A percentile compares a stretch with the other conserved stretches of the same genome.
Evolutionary conservation across 768 basidiomycete species (phyloP).

Genomic region (Sporobolomyces pararoseus): DNA sequence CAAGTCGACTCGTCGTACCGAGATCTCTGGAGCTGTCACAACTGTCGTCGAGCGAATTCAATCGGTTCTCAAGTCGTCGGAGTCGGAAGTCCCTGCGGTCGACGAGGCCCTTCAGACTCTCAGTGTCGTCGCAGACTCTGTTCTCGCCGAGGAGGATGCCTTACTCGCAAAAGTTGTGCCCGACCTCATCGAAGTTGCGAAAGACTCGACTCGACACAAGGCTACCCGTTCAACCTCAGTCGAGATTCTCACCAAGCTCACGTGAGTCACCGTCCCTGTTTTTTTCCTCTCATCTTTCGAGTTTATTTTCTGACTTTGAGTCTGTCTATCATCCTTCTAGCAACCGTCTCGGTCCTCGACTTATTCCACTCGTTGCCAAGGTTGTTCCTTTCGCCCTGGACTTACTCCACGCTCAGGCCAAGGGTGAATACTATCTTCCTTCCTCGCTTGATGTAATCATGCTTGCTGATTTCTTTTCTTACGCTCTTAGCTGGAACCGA

Average conservation of each 20-base stretch:
- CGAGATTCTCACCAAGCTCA: conserved; percentile 59
- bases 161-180: conserved; percentile 62
- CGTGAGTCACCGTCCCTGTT: conserved; percentile 54
- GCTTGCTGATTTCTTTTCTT: not conserved
- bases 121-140: conserved; percentile 59
- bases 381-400: conserved; percentile 57
- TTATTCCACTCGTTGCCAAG: conserved; percentile 77
- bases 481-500: conserved; percentile 4
- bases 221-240: conserved; percentile 53
- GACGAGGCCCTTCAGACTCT: conserved; percentile 51
- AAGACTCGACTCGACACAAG: conserved; percentile 42
- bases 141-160: conserved; percentile 64
- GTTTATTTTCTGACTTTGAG: not conserved
- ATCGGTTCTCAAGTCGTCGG: not conserved
- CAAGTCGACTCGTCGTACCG: conserved; percentile 57
- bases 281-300: not conserved
- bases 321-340: conserved; percentile 52
- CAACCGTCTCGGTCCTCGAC: conserved; percentile 71
- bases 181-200: conserved; percentile 56
- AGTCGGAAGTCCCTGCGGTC: not conserved
- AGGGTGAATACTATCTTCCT: conserved; percentile 6
- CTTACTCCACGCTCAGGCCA: conserved; percentile 28
- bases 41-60: conserved; percentile 52
- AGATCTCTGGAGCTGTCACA: conserved; percentile 50
- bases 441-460: too few species aligned